Percentiles rank a stretch among this genome's conserved stretches.
Evolutionary conservation across 495 filamentous ascomycete species (phyloP).

Genomic region (Daldinia caldariorum): DNA sequence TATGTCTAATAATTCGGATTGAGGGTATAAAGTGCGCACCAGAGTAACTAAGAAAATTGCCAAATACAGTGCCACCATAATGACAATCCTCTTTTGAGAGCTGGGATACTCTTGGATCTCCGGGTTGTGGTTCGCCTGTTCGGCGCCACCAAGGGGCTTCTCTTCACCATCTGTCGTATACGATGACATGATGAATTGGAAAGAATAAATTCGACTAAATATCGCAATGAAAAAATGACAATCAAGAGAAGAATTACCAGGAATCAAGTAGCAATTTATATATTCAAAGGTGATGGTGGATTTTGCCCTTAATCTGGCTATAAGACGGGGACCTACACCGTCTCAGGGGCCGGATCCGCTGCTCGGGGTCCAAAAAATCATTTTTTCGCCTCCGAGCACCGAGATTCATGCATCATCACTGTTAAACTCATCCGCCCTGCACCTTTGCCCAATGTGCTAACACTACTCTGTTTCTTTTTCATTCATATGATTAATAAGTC

Average conservation of each 20-base stretch:
- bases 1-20: not conserved
- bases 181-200: conserved; percentile 4
- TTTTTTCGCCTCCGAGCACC: conserved; percentile 23
- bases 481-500: not conserved
- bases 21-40: conserved; percentile 6
- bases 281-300: not conserved
- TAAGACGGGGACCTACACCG: conserved; percentile 2
- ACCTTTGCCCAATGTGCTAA: not conserved
- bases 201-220: not conserved
- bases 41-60: conserved; percentile 26
- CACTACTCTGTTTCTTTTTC: not conserved
- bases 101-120: conserved; percentile 10
- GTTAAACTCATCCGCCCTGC: not conserved
- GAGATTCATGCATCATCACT: conserved; percentile 1
- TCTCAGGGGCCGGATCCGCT: conserved; percentile 7
- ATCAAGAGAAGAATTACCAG: not conserved
- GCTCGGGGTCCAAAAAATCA: conserved; percentile 15
- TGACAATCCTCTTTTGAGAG: conserved; percentile 14
- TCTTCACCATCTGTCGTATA: conserved; percentile 8
- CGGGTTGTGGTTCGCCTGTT: not conserved
- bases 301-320: not conserved
- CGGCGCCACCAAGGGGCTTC: conserved; percentile 12
- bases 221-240: not conserved
- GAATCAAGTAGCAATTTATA: not conserved
- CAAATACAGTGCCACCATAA: conserved; percentile 27